These are phyloP conservation scores for Hordeum marinum DNA, from an alignment of 176 grass and related monocot genomes.

Conservation along the genomic window DNA sequence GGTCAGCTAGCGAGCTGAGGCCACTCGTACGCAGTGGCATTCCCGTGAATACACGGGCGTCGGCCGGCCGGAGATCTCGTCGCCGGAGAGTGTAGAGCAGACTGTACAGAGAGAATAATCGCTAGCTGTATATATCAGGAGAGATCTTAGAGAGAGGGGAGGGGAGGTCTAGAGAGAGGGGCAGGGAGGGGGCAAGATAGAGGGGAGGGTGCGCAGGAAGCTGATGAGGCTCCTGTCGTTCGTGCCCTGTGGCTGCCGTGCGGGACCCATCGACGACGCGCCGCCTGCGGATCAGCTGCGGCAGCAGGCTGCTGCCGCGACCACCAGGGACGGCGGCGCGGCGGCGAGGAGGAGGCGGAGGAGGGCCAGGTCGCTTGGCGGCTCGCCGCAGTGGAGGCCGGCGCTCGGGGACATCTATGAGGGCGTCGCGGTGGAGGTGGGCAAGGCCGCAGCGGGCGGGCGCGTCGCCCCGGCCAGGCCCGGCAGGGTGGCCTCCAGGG, in stretches of 20 bases:
- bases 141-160: not conserved
- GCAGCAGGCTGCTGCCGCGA: not conserved
- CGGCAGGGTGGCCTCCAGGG: slow-evolving; percentile 25
- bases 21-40: slow-evolving; percentile 17
- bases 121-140: too few relatives aligned
- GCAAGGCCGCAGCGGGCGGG: not conserved
- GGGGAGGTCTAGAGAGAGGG: not conserved
- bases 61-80: not conserved
- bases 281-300: slow-evolving; percentile 21
- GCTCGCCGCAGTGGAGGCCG: slow-evolving; percentile 35
- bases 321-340: not conserved
- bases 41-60: not conserved
- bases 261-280: slow-evolving; percentile 51
- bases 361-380: not conserved
- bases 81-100: not conserved
- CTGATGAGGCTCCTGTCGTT: slow-evolving; percentile 66
- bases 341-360: slow-evolving; percentile 19
- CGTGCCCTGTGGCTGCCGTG: slow-evolving; percentile 54
- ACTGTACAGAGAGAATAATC: not conserved
- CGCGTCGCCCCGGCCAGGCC: slow-evolving; percentile 7
- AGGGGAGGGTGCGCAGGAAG: slow-evolving; percentile 39
- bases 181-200: slow-evolving; percentile 23
- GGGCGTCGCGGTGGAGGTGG: slow-evolving; percentile 11
- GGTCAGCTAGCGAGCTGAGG: not conserved
- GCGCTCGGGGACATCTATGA: slow-evolving; percentile 56